Base-by-base conservation (phyloP, 208 protist genomes). In the Acanthamoeba lenticulata region DNA sequence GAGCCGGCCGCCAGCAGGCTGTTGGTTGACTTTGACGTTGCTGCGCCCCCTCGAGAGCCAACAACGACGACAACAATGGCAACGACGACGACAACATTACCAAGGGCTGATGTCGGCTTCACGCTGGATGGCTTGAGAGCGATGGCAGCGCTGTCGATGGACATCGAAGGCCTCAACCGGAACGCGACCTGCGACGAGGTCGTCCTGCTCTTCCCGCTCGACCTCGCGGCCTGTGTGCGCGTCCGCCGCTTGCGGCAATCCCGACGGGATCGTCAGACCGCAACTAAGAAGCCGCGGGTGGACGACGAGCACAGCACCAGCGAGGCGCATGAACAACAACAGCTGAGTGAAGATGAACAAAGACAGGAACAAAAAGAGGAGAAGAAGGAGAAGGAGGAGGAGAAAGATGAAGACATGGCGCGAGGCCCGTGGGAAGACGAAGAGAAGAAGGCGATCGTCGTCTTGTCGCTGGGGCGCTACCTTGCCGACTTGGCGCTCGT, bases 161-260 rank as follows among this genome's bases (percentile, higher is more conserved):
- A 81, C 38, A 81, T 81, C 40, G 72, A 81, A 45, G 40, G 72
- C 7, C 34, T 81, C 72, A 81, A 81, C 72, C 9, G 38, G 40
- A 81, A 81, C 72, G 72, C 72, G 9, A 81, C 27, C 38, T 47
- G 34, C 72, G 40, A 81, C 24, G 45, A 47, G 27, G 72, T 81
- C 5, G 38, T 81, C 4, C 72, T 81, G 0, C 17, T 47, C 7
- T 32, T 81, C 36, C 72, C 72, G 6, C 72, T 81, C 38, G 72
- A 81, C 72, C n/a, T 44, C 24, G 38, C n/a, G 38, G 27, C 27
- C 11, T 81, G 36, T 7, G 13, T 21, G 11, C 72, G 40, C 34
- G 34, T 81, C 27, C 29, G 29, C 62, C 62, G 38, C 13, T 32
- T 27, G 29, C 15, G 38, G 38, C 72, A 69, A 21, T 69, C 60